Base-by-base conservation (phyloP, 129 eudicot species). In the Arctium minus region DNA sequence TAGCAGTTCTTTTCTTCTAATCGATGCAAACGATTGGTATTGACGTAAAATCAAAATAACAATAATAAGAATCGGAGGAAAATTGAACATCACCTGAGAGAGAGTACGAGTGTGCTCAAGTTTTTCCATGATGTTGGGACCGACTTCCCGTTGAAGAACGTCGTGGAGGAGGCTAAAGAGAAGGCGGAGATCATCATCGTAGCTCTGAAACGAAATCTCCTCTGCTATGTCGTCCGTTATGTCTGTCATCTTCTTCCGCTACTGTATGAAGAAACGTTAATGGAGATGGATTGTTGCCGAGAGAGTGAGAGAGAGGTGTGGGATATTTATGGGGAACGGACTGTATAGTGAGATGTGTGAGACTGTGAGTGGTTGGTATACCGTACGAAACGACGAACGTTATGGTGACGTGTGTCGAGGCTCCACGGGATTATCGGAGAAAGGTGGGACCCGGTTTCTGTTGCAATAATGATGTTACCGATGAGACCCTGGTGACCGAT, bases 221-320 rank as follows among this genome's bases (percentile, higher is more conserved):
- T 95, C 97, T n/a, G 97, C 99, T 84, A 95, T 95, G n/a, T 95
- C 99, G 71, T 95, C 99, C 6, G 92, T 95, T 15, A 92, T 90
- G 86, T 95, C 99, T 72, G 97, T 90, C 98, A 94, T 94, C 44
- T 27, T 75, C 44, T 40, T 75, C 74, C 80, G 71, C 32, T 65
- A 33, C 18, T 17, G 6, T 79, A 18, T 42, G 10, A n/a, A 72
- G 62, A 13, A 62, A 18, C 56, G 68, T 65, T 70, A 72, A 35
- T 46, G 76, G 79, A 11, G 73, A 74, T 77, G 12, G 69, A 40
- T 72, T 33, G 79, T 37, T 39, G 71, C 38, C 79, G 36, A 77
- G 64, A 53, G 56, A 70, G 77, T 65, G 53, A 35, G 67, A 6
- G 46, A 33, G 72, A 8, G 72, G 80, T 17, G 53, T 48, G 71